A percentile compares a stretch with the other conserved stretches of the same genome.
Conservation (phyloP, 2,329 filamentous ascomycete species). For the Lecanicillium sp. region DNA sequence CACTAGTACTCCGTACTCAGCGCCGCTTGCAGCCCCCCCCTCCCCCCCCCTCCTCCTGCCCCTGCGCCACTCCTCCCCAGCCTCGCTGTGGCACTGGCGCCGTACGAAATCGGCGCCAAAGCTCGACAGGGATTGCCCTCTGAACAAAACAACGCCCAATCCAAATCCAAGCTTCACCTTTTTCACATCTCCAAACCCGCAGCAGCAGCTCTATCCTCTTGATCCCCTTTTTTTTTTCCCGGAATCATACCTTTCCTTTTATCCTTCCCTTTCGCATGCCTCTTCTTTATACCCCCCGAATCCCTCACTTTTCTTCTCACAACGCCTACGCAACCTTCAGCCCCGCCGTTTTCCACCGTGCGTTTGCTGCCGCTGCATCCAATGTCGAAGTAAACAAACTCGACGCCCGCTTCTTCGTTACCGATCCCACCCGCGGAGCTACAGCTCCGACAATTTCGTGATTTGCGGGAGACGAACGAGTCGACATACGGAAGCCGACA, state of each 20-base stretch:
- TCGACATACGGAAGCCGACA: not conserved
- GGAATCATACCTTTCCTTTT: not conserved
- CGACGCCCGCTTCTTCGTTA: not conserved
- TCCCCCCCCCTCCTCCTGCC: not conserved
- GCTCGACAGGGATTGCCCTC: not conserved
- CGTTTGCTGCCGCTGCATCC: not conserved
- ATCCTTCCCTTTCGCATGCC: constrained; percentile 1
- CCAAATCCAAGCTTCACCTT: constrained; percentile 3
- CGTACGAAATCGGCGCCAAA: constrained; percentile 10
- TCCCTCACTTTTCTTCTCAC: not conserved
- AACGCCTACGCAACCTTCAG: not conserved
- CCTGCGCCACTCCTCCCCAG: not conserved
- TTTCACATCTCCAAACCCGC: not conserved
- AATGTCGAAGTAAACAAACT: constrained; percentile 14
- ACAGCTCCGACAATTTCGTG: not conserved
- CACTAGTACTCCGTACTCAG: not conserved
- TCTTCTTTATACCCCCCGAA: not conserved
- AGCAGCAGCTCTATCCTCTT: not conserved
- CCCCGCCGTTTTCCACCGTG: constrained; percentile 7
- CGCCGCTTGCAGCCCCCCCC: not conserved
- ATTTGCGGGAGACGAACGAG: not conserved
- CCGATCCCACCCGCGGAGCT: not conserved
- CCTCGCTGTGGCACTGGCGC: constrained; percentile 7
- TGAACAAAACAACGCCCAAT: constrained; percentile 10
- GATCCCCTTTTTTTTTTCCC: not conserved